Evolutionary conservation across 306 rosid species (phyloP), one percentile per base, ranked within the genome.

Genomic region (Astragalus glycyphyllos): DNA sequence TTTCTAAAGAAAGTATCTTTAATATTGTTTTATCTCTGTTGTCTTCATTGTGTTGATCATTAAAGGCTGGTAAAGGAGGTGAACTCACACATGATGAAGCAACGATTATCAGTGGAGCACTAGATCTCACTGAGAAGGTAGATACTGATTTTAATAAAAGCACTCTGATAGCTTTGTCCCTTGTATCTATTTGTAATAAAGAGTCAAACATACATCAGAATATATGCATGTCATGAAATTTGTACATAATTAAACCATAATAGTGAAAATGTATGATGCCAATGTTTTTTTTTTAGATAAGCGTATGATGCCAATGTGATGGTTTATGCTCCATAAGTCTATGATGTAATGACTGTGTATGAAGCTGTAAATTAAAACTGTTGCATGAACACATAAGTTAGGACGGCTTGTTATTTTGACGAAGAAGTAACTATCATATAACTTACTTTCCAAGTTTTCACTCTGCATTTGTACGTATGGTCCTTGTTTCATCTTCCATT

Each of bases 61-160:
- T 14, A 48, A 69, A 94, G 98, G 98, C 96, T 49, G 98, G 98
- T 60, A 90, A 87, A 79, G 98, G 98, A 5, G 98, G 98, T 58
- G 98, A 94, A 75, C 97, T 94, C 68, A 90, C 98, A 40, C 98
- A 87, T 13, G 96, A 94, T 65, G 98, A 94, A 85, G 83, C 98
- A 20, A 90, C 92, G 11, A 93, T 93, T 74, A 93, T 93, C 72
- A 93, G 96, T 9, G 98, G 98, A 55, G 98, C 98, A 7, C 82
- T 94, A 11, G 98, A 94, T 80, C 88, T 94, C 74, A 90, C 97
- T 34, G 92, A 83, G 82, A 94, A 94, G 96, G 98, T 75, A 75
- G 45, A 16, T 59, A 37, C 45, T 63, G 4, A 35, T 58, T 50
- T 65, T 23, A 61, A 71, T 15, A 80, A 65, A n/a, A 56, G 23